Base-by-base conservation (phyloP, 805 yeast species). In the Ogataea allantospora region DNA sequence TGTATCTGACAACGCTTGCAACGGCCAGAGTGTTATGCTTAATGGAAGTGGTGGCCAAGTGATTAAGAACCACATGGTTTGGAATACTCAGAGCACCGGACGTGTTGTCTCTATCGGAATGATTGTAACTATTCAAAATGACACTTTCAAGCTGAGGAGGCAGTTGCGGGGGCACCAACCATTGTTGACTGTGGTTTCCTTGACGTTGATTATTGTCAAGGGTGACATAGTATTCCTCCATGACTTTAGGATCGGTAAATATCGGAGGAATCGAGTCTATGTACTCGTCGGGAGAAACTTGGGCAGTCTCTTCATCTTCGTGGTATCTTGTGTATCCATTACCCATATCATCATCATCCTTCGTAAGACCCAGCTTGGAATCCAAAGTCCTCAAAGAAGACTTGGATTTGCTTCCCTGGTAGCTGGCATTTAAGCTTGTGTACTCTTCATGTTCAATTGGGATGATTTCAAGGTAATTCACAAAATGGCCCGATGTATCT, bases 141-240 rank as follows among this genome's bases (percentile, higher is more conserved):
- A 93, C 98, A 54, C 84, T 83, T 58, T 93, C 99, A 43, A 93
- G 70, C 61, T 91, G 99, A 7, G 99, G 99, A 7, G 99, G 99
- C 33, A 93, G 70, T 57, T 85, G 95, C 15, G 99, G 99, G 14
- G 99, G 98, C 20, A 95, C 88, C 36, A 89, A 75, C 69, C 68
- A 64, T 35, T 64, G 67, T 36, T 61, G 66, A 73, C 69, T 80
- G 64, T 61, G 80, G 62, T 68, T 73, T 57, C 55, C 62, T 30
- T 68, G 68, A 33, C 53, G 46, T 56, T 80, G 81, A 29, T 82
- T 77, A 51, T 77, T 77, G 54, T 85, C 95, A 34, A 85, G 68
- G 1, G 91, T 85, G 30, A 80, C 65, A 53, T 85, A 85, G 54
- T 85, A 85, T 50, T 83, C 88, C 56, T 85, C 91, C 95, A 85